Evolutionary conservation across 164 flowering plant species (phyloP).

Genomic region (Brasenia schreberi): DNA sequence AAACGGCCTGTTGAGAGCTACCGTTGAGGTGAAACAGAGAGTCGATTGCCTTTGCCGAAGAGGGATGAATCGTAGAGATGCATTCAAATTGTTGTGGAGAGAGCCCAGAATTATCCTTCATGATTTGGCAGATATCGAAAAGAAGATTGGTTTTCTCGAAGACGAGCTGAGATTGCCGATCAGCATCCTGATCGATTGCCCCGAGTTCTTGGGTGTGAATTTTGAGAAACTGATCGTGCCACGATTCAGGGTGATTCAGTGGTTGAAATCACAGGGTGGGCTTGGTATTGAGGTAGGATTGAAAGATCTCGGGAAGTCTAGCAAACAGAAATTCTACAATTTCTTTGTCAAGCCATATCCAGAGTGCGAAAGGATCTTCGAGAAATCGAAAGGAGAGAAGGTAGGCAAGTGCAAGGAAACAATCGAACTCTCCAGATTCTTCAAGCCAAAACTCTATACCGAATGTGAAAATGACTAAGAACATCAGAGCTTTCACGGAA

Average conservation of each 20-base stretch:
- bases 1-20: slow-evolving; percentile 51
- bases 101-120: slow-evolving; percentile 62
- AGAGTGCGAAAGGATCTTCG: slow-evolving; percentile 62
- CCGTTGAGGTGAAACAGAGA: slow-evolving; percentile 53
- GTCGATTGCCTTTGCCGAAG: slow-evolving; percentile 62
- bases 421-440: slow-evolving; percentile 41
- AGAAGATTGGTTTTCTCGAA: slow-evolving; percentile 57
- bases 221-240: slow-evolving; percentile 81
- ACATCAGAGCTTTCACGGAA: slow-evolving; percentile 17
- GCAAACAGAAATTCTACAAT: slow-evolving; percentile 62
- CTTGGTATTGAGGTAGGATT: slow-evolving; percentile 57
- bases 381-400: slow-evolving; percentile 18
- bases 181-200: slow-evolving; percentile 48
- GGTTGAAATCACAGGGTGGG: slow-evolving; percentile 57
- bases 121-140: slow-evolving; percentile 43
- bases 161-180: slow-evolving; percentile 28
- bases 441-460: slow-evolving; percentile 27
- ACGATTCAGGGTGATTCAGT: slow-evolving; percentile 57
- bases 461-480: slow-evolving; percentile 38
- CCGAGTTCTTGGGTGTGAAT: slow-evolving; percentile 76
- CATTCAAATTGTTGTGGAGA: slow-evolving; percentile 55
- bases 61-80: slow-evolving; percentile 71
- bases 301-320: slow-evolving; percentile 44
- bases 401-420: slow-evolving; percentile 15
- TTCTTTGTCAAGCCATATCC: slow-evolving; percentile 92